Conservation (phyloP, 2,329 filamentous ascomycete genomes). For the Diaporthe nobilis region DNA sequence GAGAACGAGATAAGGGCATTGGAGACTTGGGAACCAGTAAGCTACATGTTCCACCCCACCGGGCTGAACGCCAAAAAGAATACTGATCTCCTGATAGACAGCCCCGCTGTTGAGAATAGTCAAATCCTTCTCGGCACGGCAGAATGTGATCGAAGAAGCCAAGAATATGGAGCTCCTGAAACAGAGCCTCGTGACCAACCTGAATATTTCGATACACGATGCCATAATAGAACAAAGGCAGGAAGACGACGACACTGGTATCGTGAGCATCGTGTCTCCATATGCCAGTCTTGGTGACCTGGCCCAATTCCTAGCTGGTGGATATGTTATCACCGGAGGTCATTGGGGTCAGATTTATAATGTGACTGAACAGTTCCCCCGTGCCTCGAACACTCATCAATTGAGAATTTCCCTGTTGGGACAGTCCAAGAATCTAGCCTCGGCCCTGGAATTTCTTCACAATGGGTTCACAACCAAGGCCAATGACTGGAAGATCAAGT, state of each 20-base stretch:
- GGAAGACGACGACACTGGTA: conserved; percentile 21
- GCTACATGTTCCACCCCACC: no score
- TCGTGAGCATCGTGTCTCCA: conserved; percentile 35
- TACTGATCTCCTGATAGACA: neutral
- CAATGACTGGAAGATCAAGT: conserved; percentile 32
- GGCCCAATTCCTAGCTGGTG: conserved; percentile 35
- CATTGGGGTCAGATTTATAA: conserved; percentile 1
- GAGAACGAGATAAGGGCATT: neutral
- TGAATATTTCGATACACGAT: conserved; percentile 37
- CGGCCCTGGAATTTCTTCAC: conserved; percentile 40
- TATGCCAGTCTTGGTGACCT: conserved; percentile 40
- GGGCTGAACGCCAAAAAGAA: no score
- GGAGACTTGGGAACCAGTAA: conserved; percentile 31
- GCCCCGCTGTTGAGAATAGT: conserved; percentile 29
- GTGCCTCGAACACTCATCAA: neutral
- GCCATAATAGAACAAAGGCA: conserved; percentile 34
- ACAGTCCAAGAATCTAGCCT: conserved; percentile 36
- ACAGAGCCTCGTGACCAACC: conserved; percentile 23
- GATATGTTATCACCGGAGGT: neutral
- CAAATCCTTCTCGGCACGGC: conserved; percentile 33
- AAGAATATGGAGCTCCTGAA: conserved; percentile 40
- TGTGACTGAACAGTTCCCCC: conserved; percentile 21
- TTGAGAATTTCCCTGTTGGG: conserved; percentile 25
- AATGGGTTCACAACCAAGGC: conserved; percentile 26
- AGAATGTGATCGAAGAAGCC: conserved; percentile 30